Conservation (phyloP, 164 flowering plant genomes). For the Saururus chinensis region DNA sequence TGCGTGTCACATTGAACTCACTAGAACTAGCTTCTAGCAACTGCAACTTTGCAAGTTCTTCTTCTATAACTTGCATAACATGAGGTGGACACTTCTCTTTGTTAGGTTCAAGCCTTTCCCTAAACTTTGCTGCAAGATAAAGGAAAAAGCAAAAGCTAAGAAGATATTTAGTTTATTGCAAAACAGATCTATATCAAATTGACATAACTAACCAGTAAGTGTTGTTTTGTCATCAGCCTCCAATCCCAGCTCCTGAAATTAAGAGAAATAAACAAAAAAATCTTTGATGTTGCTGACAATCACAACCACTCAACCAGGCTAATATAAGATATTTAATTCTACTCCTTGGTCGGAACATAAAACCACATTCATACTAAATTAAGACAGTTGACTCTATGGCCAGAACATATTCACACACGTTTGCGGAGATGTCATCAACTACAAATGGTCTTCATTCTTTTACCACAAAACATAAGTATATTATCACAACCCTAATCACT, state of each 20-base stretch:
- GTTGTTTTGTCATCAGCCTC: slow-evolving; percentile 99
- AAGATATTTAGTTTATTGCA: background rate
- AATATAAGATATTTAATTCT: no score
- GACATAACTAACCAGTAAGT: slow-evolving; percentile 60
- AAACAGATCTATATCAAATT: background rate
- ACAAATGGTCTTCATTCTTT: no score
- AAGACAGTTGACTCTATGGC: no score
- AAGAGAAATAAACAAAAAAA: slow-evolving; percentile 13
- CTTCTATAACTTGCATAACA: slow-evolving; percentile 96
- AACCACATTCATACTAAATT: no score
- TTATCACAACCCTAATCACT: no score
- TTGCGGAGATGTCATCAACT: no score
- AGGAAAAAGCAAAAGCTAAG: slow-evolving; percentile 5
- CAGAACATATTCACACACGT: no score
- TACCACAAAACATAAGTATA: no score
- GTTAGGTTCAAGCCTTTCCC: slow-evolving; percentile 85
- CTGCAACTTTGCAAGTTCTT: slow-evolving; percentile 91
- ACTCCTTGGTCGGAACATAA: no score
- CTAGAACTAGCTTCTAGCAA: slow-evolving; percentile 95
- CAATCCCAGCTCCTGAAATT: slow-evolving; percentile 81
- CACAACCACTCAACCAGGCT: no score
- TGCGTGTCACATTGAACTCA: slow-evolving; percentile 97
- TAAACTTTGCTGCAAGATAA: slow-evolving; percentile 68
- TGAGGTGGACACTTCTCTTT: slow-evolving; percentile 85
- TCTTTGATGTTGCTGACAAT: background rate